These are phyloP conservation scores for Cutaneotrichosporon sp. DNA, from an alignment of 1,284 basidiomycete species.

Conservation along the genomic window DNA sequence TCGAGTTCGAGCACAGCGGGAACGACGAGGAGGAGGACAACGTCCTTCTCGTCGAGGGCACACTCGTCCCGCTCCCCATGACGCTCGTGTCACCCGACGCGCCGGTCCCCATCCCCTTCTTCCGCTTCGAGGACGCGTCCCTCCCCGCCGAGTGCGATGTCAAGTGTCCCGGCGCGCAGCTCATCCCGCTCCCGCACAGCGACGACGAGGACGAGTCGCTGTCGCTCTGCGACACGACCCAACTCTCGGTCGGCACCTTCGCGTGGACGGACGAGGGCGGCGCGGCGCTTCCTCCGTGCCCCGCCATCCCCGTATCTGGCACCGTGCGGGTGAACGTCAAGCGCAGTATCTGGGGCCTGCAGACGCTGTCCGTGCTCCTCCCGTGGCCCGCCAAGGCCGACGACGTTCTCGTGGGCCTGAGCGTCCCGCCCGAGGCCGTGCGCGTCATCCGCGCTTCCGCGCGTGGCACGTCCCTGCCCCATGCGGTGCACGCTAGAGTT, in stretches of 20 bases:
- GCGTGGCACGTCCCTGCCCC: constrained; percentile 14
- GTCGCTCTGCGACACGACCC: constrained; percentile 12
- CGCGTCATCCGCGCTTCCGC: constrained; percentile 27
- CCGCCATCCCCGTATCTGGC: constrained; percentile 22
- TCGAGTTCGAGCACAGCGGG: constrained; percentile 25
- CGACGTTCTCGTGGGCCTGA: constrained; percentile 19
- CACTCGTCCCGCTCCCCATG: constrained; percentile 29
- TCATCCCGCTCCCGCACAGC: not conserved
- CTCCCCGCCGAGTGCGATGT: constrained; percentile 14
- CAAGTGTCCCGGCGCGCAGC: constrained; percentile 11
- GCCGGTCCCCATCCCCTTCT: constrained; percentile 34
- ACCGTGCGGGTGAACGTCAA: constrained; percentile 28
- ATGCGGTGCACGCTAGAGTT: not conserved
- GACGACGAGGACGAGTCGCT: not conserved
- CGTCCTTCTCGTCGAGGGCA: constrained; percentile 26
- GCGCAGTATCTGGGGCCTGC: constrained; percentile 30
- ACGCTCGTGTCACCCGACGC: constrained; percentile 31
- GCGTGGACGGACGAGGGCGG: constrained; percentile 27
- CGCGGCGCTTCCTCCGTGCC: constrained; percentile 6
- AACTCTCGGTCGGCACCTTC: constrained; percentile 19
- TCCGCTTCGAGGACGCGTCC: constrained; percentile 24
- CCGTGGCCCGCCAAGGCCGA: constrained; percentile 29
- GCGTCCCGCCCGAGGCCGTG: constrained; percentile 12
- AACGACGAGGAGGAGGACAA: constrained; percentile 21
- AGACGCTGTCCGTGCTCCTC: constrained; percentile 27